Base-by-base conservation (phyloP, 2,329 filamentous ascomycete species). In the Fusarium agapanthi region DNA sequence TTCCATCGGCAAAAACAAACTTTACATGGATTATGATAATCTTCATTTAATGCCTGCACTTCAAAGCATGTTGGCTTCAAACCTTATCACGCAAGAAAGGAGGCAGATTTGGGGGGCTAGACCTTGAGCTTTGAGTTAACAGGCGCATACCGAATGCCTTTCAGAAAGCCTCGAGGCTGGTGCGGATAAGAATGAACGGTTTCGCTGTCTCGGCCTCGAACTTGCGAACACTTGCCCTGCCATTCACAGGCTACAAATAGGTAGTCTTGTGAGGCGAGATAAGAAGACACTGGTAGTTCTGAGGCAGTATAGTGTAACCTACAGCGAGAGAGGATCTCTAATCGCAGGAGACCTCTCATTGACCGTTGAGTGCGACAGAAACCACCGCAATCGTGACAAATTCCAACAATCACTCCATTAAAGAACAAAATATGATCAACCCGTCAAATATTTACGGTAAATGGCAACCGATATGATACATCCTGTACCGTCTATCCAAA, bases 371-470 rank as follows among this genome's bases (percentile, higher is more conserved):
- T 32, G 18, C 13, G 10, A 43, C 1, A 16, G 11, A 35, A 12
- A 45, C 14, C 6, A 4, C 9, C 18, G 4, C 20, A 28, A 16
- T 30, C 10, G 13, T 26, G 30, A 20, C 3, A 12, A 38, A 5
- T 16, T 18, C 18, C 5, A 26, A 16, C 3, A 57, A 28, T 43
- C 26, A 41, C 26, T 10, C 30, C 24, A 20, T 24, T 3, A 5
- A 15, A 38, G 14, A 35, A 35, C 15, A 9, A 7, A 2, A 6
- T 9, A 37, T 15, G 15, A 14, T 44, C 14, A 22, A 66, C 30
- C 7, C 30, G 34, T 61, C 35, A 64, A 44, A 40, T 60, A 60
- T 68, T 16, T 72, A 72, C 55, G 59, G 54, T 60, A 61, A 74
- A 61, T 61, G 41, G 14, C 34, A 47, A 34, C 53, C 24, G 11